Base-by-base conservation (phyloP, 805 yeast genomes). In the Barnettozyma wickerhamii region DNA sequence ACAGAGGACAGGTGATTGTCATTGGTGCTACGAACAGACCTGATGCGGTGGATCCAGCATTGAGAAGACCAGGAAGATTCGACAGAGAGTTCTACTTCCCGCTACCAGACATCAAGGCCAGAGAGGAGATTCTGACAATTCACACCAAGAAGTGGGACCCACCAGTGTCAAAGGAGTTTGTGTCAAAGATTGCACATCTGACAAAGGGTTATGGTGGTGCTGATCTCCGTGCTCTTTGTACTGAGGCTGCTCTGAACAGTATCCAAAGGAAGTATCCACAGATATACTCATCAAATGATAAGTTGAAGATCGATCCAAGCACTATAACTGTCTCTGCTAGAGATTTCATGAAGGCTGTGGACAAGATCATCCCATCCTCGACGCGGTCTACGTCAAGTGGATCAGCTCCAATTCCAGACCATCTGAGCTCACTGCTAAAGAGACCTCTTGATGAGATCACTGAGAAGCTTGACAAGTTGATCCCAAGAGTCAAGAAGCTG, bases 191-290 rank as follows among this genome's bases (percentile, higher is more conserved):
- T 27, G 91, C 97, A 0, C 70, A 71, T 17, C 64, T 87, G 42
- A 91, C 99, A 0, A 91, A 90, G 59, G 99, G 99, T 0, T 93
- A 86, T 56, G 99, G 99, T 35, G 99, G 99, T 67, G 98, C 99
- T 3, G 99, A 93, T 61, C 67, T 93, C 47, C 69, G 96, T 41
- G 96, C 98, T 0, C 66, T 93, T 23, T 89, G 98, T 60, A 91
- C 98, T 0, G 99, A 93, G 59, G 90, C 97, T 23, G 98, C 98
- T 0, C 69, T 93, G 47, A 81, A 84, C 53, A 82, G 96, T 53
- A 91, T 93, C 30, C 97, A 91, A 63, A 69, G 98, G 48, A 77
- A 82, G 34, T 91, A 83, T 51, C 99, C 99, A 0, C 98, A 93
- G 62, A 91, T 93, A 33, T 93, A 93, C 62, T 65, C 73, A 47